Percentiles rank a stretch among this genome's conserved stretches.
phyloP scores from a whole-genome alignment of 2,329 filamentous ascomycete species.

The Penicillium concentricum region DNA sequence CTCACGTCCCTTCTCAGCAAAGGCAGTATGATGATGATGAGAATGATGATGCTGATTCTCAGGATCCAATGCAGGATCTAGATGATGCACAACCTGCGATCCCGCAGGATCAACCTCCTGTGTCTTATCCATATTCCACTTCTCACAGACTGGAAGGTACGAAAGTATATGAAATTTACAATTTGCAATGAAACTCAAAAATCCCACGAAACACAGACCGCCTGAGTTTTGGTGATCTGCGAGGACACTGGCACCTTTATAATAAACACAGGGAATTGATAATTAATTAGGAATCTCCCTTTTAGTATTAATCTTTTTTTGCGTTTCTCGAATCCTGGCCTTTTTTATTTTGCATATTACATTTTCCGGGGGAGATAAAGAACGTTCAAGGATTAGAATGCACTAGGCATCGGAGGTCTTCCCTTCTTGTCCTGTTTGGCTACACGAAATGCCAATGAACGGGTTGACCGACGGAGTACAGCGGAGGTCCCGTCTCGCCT shows the following conservation, averaged over 20 bases:
- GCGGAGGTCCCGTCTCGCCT: conserved; percentile 13
- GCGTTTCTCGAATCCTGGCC: neutral
- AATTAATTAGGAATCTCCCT: neutral
- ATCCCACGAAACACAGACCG: neutral
- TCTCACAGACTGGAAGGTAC: neutral
- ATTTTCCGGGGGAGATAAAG: conserved; percentile 15
- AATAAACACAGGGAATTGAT: neutral
- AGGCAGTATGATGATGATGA: conserved; percentile 40
- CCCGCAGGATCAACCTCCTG: neutral
- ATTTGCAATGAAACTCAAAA: neutral
- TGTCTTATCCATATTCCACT: neutral
- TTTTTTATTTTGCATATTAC: neutral
- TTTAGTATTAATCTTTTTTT: neutral
- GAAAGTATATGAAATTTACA: neutral
- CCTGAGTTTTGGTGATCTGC: neutral
- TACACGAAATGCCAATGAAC: conserved; percentile 3
- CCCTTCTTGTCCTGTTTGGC: neutral
- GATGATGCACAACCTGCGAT: neutral
- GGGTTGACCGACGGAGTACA: conserved; percentile 16
- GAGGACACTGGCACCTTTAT: neutral
- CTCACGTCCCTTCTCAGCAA: conserved; percentile 36
- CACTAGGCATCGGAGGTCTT: neutral
- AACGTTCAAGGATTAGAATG: neutral
- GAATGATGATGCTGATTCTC: conserved; percentile 41
- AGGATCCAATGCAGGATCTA: conserved; percentile 39